Conservation (phyloP, 495 filamentous ascomycete species). For the Xylaria intraflava region DNA sequence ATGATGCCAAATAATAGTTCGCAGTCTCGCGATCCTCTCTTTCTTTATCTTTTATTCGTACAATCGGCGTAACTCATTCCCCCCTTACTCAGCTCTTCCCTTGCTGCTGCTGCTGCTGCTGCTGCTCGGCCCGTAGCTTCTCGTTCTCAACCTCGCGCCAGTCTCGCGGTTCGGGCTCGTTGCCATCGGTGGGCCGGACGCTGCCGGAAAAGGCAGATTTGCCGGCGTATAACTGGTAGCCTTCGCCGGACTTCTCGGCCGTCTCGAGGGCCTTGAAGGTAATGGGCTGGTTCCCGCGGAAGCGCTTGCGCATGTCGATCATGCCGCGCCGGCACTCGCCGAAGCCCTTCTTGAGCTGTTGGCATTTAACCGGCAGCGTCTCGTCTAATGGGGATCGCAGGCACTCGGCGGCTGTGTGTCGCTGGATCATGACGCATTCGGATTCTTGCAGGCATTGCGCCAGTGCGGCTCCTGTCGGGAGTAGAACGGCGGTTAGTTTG, state of each 20-base stretch:
- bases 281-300: conserved; percentile 90
- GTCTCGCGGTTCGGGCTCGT: conserved; percentile 44
- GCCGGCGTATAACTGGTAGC: conserved; percentile 74
- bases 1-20: background rate
- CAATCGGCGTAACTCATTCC: background rate
- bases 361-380: conserved; percentile 76
- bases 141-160: conserved; percentile 53
- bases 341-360: conserved; percentile 87
- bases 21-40: background rate
- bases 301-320: conserved; percentile 98
- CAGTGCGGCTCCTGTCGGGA: conserved; percentile 67
- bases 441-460: conserved; percentile 91
- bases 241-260: conserved; percentile 44
- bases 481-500: conserved; percentile 7
- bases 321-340: conserved; percentile 92
- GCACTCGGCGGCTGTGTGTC: conserved; percentile 80
- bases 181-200: conserved; percentile 43
- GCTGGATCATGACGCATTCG: conserved; percentile 88
- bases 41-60: conserved; percentile 8
- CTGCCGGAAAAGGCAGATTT: conserved; percentile 58
- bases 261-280: conserved; percentile 56
- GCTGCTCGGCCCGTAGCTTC: conserved; percentile 37
- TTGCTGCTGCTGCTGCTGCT: conserved; percentile 18
- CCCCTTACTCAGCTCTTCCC: conserved; percentile 2
- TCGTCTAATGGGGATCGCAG: conserved; percentile 71